Evolutionary conservation across 1,139 yeast species (phyloP).

Genomic region (Debaryomyces sp.): DNA sequence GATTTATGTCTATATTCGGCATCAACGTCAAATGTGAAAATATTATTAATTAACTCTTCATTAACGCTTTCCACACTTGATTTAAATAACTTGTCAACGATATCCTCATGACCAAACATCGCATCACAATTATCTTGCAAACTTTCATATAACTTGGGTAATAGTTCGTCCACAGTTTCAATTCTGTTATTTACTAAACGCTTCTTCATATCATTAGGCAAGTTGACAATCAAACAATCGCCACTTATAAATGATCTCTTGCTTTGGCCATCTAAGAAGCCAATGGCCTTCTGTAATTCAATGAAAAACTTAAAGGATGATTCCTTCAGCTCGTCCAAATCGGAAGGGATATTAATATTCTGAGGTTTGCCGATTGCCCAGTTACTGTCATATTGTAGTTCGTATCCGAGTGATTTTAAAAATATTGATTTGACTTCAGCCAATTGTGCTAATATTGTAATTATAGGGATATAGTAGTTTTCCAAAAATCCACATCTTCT

Average conservation of each 20-base stretch:
- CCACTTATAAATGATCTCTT: slow-evolving; percentile 28
- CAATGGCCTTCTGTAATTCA: slow-evolving; percentile 27
- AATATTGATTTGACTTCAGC: slow-evolving; percentile 20
- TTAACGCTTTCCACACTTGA: slow-evolving; percentile 29
- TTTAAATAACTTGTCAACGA: slow-evolving; percentile 18
- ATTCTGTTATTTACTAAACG: slow-evolving; percentile 20
- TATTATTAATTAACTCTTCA: slow-evolving; percentile 28
- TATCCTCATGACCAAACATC: slow-evolving; percentile 14
- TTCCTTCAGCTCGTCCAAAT: slow-evolving; percentile 2
- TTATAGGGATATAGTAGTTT: slow-evolving; percentile 30
- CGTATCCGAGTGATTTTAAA: slow-evolving; percentile 14
- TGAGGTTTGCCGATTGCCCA: slow-evolving; percentile 18
- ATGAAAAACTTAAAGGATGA: slow-evolving; percentile 15
- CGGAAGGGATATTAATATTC: slow-evolving; percentile 12
- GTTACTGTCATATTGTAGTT: slow-evolving; percentile 17
- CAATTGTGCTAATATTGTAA: slow-evolving; percentile 28
- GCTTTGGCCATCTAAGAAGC: slow-evolving; percentile 21
- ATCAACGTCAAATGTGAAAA: slow-evolving; percentile 38
- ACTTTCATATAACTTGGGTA: slow-evolving; percentile 26
- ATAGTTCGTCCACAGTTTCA: slow-evolving; percentile 36
- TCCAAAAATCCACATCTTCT: slow-evolving; percentile 20
- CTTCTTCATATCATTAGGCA: slow-evolving; percentile 27
- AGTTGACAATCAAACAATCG: slow-evolving; percentile 18
- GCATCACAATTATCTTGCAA: slow-evolving; percentile 18
- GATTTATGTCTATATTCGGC: slow-evolving; percentile 29